Percentiles rank a stretch among this genome's conserved stretches.
phyloP scores from a whole-genome alignment of 2,329 filamentous ascomycete species.

The Fusarium ramigenum region DNA sequence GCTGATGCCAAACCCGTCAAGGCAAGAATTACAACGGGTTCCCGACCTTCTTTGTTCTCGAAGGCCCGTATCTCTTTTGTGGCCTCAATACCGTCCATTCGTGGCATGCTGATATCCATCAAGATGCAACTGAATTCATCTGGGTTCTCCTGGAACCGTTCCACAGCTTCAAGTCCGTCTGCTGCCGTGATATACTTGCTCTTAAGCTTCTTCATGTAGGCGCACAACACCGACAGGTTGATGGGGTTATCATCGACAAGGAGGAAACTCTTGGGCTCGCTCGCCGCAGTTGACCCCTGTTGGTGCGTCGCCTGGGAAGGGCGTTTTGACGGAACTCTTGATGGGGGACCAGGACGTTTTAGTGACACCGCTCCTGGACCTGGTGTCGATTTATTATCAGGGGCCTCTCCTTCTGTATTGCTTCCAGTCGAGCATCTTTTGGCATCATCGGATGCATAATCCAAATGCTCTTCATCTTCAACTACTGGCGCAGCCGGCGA shows the following conservation, averaged over 20 bases:
- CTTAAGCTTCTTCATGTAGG: conserved; percentile 48
- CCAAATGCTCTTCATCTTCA: background rate
- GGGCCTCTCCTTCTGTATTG: background rate
- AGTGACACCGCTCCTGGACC: background rate
- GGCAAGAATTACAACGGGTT: conserved; percentile 59
- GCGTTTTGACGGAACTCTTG: background rate
- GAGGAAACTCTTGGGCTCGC: conserved; percentile 19
- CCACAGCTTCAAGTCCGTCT: conserved; percentile 49
- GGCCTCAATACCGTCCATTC: conserved; percentile 62
- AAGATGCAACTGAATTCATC: conserved; percentile 46
- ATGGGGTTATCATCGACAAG: conserved; percentile 38
- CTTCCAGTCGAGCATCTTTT: background rate
- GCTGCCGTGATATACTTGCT: conserved; percentile 43
- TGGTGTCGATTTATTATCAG: background rate
- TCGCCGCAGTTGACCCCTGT: background rate
- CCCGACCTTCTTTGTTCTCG: conserved; percentile 54
- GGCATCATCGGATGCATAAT: background rate
- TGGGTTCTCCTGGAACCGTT: conserved; percentile 40
- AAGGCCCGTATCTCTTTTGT: conserved; percentile 59
- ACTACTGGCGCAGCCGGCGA: background rate
- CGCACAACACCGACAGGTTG: conserved; percentile 36
- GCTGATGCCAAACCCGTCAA: conserved; percentile 62
- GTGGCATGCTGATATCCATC: conserved; percentile 66
- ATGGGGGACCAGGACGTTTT: conserved; percentile 5
- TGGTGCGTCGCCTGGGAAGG: background rate